Evolutionary conservation across 2,329 filamentous ascomycete species (phyloP).

Genomic region (Atkinsonella texensis): DNA sequence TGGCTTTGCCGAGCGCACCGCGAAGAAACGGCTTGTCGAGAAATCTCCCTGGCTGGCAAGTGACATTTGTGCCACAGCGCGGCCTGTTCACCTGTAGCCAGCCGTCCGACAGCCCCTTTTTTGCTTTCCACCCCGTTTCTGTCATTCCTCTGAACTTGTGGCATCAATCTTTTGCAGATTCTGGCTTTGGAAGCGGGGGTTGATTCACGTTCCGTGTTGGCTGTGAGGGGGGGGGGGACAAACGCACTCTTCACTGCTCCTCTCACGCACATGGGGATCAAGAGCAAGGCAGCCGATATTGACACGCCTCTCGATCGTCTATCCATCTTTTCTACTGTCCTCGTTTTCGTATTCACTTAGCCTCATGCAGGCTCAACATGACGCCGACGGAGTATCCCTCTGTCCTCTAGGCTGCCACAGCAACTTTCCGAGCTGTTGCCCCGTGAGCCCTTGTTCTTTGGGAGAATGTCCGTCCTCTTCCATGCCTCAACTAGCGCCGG

Average conservation of each 20-base stretch:
- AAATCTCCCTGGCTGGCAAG: neutral
- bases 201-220: neutral
- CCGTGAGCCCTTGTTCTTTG: slow-evolving; percentile 28
- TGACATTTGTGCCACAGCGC: neutral
- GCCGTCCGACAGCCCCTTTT: neutral
- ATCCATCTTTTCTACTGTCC: neutral
- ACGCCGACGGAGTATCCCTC: neutral
- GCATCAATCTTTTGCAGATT: neutral
- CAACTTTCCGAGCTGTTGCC: slow-evolving; percentile 34
- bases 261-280: neutral
- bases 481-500: slow-evolving; percentile 16
- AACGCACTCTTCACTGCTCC: neutral
- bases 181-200: neutral
- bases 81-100: slow-evolving; percentile 3
- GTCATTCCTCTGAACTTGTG: neutral
- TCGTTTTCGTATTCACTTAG: neutral
- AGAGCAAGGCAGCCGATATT: neutral
- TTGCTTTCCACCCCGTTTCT: neutral
- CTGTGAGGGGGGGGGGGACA: neutral
- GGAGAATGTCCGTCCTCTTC: slow-evolving; percentile 1
- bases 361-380: neutral
- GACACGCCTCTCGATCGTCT: neutral
- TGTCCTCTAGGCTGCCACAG: slow-evolving; percentile 24
- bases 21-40: neutral
- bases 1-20: neutral